Evolutionary conservation across 495 filamentous ascomycete species (phyloP), one percentile per base, ranked within the genome.

Genomic region (Oidiodendron maius): DNA sequence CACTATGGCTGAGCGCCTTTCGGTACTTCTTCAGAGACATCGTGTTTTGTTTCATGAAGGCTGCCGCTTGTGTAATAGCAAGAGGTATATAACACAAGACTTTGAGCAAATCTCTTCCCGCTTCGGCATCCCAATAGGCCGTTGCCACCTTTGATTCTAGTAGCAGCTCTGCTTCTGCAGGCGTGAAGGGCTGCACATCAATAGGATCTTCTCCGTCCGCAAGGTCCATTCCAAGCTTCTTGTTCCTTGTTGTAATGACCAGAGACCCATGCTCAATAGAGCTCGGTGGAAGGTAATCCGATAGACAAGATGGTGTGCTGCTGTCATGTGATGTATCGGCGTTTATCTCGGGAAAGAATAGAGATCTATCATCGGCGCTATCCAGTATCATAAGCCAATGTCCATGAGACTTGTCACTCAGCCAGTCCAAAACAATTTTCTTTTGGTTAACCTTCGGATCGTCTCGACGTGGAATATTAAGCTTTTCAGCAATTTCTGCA

Each of bases 381-480:
- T 77, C 70, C 26, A 76, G 36, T 39, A 68, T 66, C 3, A 58
- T 52, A 15, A 76, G 40, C 75, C 74, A 81, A 4, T 42, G 44
- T n/a, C 65, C 64, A 32, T 58, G 58, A 0, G 62, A 40, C 16
- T 60, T 51, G 6, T 59, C 36, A n/a, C 58, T 49, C 25, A 76
- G 60, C 64, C 66, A 74, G 43, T 57, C 43, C 41, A 44, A 55
- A 12, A 75, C 63, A 15, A 68, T 50, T 40, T 58, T 44, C 9
- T 64, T 56, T 16, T 62, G 57, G 36, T 76, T 50, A 25, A 57
- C 49, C 3, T 63, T 62, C 1, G 61, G 63, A 32, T 71, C 52
- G 4, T 67, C 50, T 43, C 57, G 46, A 1, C 55, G 55, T 15
- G 53, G 50, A 2, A 71, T 41, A 6, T 66, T 37, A 13, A 61